A percentile compares a stretch with the other conserved stretches of the same genome.
These are phyloP conservation scores for Papiliotrema flavescens DNA, from an alignment of 1,284 basidiomycete genomes.

Conservation along the genomic window DNA sequence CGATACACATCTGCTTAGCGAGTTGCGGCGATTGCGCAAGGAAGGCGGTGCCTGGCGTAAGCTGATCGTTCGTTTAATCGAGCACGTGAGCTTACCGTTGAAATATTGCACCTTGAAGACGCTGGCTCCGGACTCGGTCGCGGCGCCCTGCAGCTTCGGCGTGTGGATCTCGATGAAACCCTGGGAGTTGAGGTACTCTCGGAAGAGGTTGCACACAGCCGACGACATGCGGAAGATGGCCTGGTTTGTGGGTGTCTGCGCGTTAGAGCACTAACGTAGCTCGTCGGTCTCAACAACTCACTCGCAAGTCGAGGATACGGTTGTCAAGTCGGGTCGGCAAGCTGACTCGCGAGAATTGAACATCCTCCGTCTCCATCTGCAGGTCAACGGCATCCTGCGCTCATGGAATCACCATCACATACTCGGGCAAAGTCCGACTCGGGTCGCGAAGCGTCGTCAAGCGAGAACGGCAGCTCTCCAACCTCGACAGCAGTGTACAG, in stretches of 20 bases:
- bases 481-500: slow-evolving; percentile 79
- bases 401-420: slow-evolving; percentile 8
- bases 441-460: slow-evolving; percentile 87
- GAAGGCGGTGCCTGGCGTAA: slow-evolving; percentile 60
- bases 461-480: slow-evolving; percentile 74
- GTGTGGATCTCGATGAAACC: slow-evolving; percentile 88
- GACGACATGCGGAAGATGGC: slow-evolving; percentile 92
- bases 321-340: slow-evolving; percentile 94
- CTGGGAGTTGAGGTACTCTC: slow-evolving; percentile 70
- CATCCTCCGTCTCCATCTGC: slow-evolving; percentile 58
- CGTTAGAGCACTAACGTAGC: not conserved
- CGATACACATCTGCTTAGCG: slow-evolving; percentile 99
- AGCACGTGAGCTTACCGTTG: slow-evolving; percentile 62
- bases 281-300: slow-evolving; percentile 46
- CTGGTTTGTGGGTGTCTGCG: slow-evolving; percentile 88
- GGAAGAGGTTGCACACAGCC: slow-evolving; percentile 83
- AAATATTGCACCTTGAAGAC: slow-evolving; percentile 99
- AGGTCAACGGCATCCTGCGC: too few species aligned
- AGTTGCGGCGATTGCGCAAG: slow-evolving; percentile 96
- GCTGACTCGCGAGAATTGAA: slow-evolving; percentile 59
- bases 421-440: slow-evolving; percentile 62
- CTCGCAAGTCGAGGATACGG: slow-evolving; percentile 88
- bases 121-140: slow-evolving; percentile 92
- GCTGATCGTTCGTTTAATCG: not conserved
- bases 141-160: slow-evolving; percentile 94